Base-by-base conservation (phyloP, 352 stramenopile species). In the Phytophthora litchii region DNA sequence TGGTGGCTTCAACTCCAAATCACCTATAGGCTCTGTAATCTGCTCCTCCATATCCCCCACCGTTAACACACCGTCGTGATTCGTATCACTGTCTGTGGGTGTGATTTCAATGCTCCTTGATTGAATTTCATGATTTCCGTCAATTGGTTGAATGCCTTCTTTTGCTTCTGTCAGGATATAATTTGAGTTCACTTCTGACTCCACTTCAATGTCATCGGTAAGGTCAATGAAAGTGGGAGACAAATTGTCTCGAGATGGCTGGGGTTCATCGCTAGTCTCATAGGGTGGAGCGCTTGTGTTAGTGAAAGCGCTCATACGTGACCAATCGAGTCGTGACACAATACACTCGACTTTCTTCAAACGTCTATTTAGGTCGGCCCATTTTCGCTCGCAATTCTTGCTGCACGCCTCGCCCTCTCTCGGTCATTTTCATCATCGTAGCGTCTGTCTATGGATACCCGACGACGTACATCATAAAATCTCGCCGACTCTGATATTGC, bases 301-400 rank as follows among this genome's bases (percentile, higher is more conserved):
- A 17, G 43, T 35, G 10, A 44, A 43, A 5, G 23, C 16, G 34
- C 13, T 42, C 11, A 7, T 10, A 17, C 40, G 25, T 21, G 47
- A 27, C n/a, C 55, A 20, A 36, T 60, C 54, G 45, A 69, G 35
- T 19, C 55, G 46, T 11, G 54, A 37, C 17, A 70, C 23, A 17
- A 65, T 57, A 21, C 23, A 14, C 56, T 70, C 61, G 4, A 70
- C 41, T 20, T 53, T 27, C 17, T 51, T 53, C 11, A 70, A n/a
- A 12, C 61, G 55, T 13, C 36, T 46, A 34, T 43, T 53, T 3
- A 65, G 51, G 13, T 56, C 34, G 16, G 16, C n/a, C 61, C 54
- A 66, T 5, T 56, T 50, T 10, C 61, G 61, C 14, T 55, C 55
- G 32, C 61, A 70, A 27, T 46, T 61, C 9, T 41, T 44, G 29